A percentile compares a stretch with the other conserved stretches of the same genome.
phyloP scores from a whole-genome alignment of 805 yeast species.

The Starmera caribaea region DNA sequence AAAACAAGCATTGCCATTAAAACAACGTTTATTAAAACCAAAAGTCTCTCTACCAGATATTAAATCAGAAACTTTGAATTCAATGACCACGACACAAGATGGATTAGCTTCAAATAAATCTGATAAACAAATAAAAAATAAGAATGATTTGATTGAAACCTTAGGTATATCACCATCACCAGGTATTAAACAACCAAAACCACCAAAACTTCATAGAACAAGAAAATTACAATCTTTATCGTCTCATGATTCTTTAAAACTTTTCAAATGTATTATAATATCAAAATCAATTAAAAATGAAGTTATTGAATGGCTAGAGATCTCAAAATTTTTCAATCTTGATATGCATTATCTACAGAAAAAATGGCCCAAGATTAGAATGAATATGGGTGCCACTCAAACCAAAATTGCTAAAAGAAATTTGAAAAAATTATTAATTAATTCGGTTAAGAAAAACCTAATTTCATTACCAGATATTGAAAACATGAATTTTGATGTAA shows the following conservation, averaged over 20 bases:
- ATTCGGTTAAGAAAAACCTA: slow-evolving; percentile 46
- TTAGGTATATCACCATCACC: too few relatives aligned
- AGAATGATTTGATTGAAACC: too few relatives aligned
- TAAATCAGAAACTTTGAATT: too few relatives aligned
- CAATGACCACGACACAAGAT: too few relatives aligned
- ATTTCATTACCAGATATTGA: slow-evolving; percentile 41
- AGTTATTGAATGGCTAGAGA: slow-evolving; percentile 54
- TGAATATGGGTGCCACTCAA: slow-evolving; percentile 50
- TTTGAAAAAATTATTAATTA: slow-evolving; percentile 60
- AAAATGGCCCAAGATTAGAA: slow-evolving; percentile 64
- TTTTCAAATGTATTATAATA: slow-evolving; percentile 59
- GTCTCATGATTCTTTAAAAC: slow-evolving; percentile 11
- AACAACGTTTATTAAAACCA: too few relatives aligned
- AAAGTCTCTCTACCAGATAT: too few relatives aligned
- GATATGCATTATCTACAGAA: slow-evolving; percentile 38
- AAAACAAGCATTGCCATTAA: too few relatives aligned
- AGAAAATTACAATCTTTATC: slow-evolving; percentile 11
- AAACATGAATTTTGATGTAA: slow-evolving; percentile 37
- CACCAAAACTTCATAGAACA: slow-evolving; percentile 2
- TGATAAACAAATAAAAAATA: too few relatives aligned
- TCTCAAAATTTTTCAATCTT: slow-evolving; percentile 38
- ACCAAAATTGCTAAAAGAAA: slow-evolving; percentile 40
- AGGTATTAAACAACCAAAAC: too few relatives aligned
- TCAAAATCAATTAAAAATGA: slow-evolving; percentile 51
- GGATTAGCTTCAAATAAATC: too few relatives aligned